Conservation (phyloP, 345 rosid genomes). For the Populus tremula region DNA sequence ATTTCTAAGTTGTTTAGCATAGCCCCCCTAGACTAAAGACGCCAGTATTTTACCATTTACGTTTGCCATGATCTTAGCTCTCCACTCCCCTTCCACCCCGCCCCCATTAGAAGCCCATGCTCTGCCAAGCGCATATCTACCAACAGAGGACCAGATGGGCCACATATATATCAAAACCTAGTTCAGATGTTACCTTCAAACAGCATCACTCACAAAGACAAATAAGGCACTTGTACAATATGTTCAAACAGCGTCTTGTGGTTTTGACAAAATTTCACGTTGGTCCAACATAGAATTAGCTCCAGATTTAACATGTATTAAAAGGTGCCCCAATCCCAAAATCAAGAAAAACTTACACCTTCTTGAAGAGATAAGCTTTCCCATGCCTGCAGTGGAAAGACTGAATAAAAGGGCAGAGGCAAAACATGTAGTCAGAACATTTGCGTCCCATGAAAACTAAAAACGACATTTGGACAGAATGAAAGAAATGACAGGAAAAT, state of each 20-base stretch:
- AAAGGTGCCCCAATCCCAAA: slow-evolving; percentile 29
- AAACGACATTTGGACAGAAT: slow-evolving; percentile 9
- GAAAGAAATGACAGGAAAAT: slow-evolving; percentile 1
- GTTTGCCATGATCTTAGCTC: neutral
- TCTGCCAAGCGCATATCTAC: neutral
- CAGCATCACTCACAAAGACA: neutral
- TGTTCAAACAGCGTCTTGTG: neutral
- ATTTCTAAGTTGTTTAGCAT: neutral
- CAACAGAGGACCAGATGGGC: neutral
- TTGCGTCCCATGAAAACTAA: slow-evolving; percentile 18
- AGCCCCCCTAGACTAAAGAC: neutral
- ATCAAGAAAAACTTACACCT: slow-evolving; percentile 81
- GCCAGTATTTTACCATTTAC: neutral
- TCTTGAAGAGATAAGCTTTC: slow-evolving; percentile 92
- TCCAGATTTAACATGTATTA: neutral
- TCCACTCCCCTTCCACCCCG: neutral
- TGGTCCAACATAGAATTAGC: neutral
- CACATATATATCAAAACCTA: neutral
- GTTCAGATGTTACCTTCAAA: neutral
- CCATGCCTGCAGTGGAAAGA: slow-evolving; percentile 88
- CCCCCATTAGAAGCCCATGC: neutral
- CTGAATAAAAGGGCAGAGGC: slow-evolving; percentile 50
- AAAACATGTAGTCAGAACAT: slow-evolving; percentile 35
- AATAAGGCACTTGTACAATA: neutral
- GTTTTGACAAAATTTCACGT: slow-evolving; percentile 2